These are phyloP conservation scores for Malassezia nana DNA, from an alignment of 1,284 basidiomycete species.

Conservation along the genomic window DNA sequence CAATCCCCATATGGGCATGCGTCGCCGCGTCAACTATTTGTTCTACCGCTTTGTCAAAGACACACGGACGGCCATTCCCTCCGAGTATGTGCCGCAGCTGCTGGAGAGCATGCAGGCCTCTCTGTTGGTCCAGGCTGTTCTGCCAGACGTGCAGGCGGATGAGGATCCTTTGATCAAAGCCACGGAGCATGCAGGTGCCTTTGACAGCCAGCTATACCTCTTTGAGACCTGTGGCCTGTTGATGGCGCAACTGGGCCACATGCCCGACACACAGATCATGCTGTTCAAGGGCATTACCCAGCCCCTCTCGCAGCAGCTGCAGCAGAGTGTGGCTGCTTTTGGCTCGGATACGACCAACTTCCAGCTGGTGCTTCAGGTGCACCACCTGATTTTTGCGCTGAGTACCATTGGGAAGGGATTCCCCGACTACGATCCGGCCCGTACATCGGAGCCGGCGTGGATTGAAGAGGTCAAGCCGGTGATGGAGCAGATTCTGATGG, in stretches of 20 bases:
- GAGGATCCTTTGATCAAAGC: conserved; percentile 65
- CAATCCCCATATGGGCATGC: conserved; percentile 62
- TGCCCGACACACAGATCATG: conserved; percentile 60
- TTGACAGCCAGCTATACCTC: conserved; percentile 86
- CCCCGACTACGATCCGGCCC: conserved; percentile 53
- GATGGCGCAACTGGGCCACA: conserved; percentile 63
- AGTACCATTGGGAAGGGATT: conserved; percentile 95
- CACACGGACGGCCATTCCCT: conserved; percentile 61
- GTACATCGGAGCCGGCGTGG: conserved; percentile 59
- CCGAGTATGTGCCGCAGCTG: conserved; percentile 57
- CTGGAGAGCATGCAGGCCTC: conserved; percentile 50
- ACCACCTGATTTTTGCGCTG: conserved; percentile 88
- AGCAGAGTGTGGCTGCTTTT: conserved; percentile 57
- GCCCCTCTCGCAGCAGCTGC: conserved; percentile 70
- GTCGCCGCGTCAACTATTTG: conserved; percentile 77
- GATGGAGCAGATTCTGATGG: conserved; percentile 79
- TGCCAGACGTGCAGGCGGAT: conserved; percentile 54
- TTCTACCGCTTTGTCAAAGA: conserved; percentile 89
- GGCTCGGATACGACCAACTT: conserved; percentile 52
- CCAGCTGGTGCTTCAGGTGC: conserved; percentile 72
- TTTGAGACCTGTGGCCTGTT: conserved; percentile 85
- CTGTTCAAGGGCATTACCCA: conserved; percentile 62
- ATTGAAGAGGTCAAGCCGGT: conserved; percentile 74
- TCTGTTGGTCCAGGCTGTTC: conserved; percentile 51
- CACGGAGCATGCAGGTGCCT: conserved; percentile 61